These are phyloP conservation scores for Salix udensis DNA, from an alignment of 345 rosid species.

Conservation along the genomic window DNA sequence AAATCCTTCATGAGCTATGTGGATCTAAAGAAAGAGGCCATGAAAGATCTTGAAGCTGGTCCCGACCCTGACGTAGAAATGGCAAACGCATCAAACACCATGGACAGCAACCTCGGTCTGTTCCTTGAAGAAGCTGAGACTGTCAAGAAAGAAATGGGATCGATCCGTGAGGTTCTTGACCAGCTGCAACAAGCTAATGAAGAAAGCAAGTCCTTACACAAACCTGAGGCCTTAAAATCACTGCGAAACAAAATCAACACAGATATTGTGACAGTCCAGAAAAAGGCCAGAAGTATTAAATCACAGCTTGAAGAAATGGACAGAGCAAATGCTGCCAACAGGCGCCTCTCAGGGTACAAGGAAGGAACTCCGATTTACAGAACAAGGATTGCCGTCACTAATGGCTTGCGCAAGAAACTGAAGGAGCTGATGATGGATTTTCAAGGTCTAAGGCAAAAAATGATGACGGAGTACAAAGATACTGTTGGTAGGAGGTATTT, in stretches of 20 bases:
- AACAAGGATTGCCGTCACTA: constrained; percentile 74
- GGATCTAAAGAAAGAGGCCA: constrained; percentile 85
- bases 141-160: constrained; percentile 75
- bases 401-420: constrained; percentile 71
- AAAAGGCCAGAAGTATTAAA: constrained; percentile 57
- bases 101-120: constrained; percentile 64
- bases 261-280: constrained; percentile 61
- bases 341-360: constrained; percentile 68
- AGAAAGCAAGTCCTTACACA: constrained; percentile 78
- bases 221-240: constrained; percentile 60
- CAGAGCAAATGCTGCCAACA: constrained; percentile 64
- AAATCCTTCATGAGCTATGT: constrained; percentile 90
- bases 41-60: constrained; percentile 88
- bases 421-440: constrained; percentile 96
- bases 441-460: constrained; percentile 79
- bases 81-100: constrained; percentile 39
- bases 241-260: constrained; percentile 61
- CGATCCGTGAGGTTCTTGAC: constrained; percentile 56
- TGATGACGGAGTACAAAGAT: constrained; percentile 90
- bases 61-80: constrained; percentile 61
- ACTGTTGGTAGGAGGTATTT: constrained; percentile 85
- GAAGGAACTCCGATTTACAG: constrained; percentile 79
- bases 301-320: constrained; percentile 87
- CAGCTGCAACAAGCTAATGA: constrained; percentile 66
- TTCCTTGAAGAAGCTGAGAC: constrained; percentile 90